Conservation (phyloP, 23 red algal genomes). For the Pyropia yezoensis region DNA sequence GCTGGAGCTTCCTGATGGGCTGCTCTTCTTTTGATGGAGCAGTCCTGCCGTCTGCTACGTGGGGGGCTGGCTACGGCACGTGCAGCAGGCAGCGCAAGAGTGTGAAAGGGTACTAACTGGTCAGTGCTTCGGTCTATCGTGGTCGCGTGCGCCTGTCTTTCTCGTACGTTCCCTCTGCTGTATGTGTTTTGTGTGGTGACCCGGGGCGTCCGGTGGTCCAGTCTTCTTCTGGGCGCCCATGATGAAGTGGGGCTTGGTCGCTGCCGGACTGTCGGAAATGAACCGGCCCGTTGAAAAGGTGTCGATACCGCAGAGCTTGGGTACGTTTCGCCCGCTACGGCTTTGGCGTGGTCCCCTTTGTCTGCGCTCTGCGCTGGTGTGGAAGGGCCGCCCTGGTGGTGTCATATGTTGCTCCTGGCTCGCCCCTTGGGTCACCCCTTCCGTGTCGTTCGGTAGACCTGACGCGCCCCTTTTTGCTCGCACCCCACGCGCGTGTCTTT, state of each 20-base stretch:
- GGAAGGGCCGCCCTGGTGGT: background rate
- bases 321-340: constrained; percentile 9
- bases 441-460: background rate
- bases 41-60: background rate
- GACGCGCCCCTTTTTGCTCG: background rate
- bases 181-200: no score
- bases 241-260: constrained; percentile 99
- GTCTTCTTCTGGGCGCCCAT: constrained; percentile 95
- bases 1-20: no score
- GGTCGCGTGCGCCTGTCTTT: background rate
- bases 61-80: background rate
- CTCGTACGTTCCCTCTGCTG: background rate
- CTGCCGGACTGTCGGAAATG: constrained; percentile 80
- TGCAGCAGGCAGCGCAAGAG: background rate
- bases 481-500: background rate
- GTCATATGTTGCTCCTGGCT: background rate
- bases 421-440: no score
- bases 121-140: background rate
- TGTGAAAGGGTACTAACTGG: background rate
- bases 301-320: constrained; percentile 75
- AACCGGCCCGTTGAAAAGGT: constrained; percentile 84
- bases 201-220: background rate
- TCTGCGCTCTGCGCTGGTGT: background rate
- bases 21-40: background rate
- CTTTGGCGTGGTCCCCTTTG: background rate